Evolutionary conservation across 2,329 filamentous ascomycete genomes (phyloP).

Genomic region (Lizonia empirigonia): DNA sequence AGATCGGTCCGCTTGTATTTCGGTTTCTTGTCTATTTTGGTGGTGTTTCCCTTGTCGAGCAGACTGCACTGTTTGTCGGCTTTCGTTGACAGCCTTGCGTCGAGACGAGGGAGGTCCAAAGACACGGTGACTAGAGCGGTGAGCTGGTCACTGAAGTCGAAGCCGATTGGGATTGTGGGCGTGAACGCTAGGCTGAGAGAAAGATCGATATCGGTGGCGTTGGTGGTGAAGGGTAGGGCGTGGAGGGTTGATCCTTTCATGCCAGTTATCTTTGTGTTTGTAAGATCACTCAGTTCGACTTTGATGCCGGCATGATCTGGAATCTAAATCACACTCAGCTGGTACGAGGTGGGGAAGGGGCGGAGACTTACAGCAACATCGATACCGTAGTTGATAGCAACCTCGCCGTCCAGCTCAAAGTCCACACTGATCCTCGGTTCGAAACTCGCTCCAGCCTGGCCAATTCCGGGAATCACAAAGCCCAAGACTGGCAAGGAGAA

Average conservation of each 20-base stretch:
- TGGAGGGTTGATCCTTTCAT: slow-evolving; percentile 34
- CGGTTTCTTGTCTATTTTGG: not conserved
- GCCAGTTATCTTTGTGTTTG: slow-evolving; percentile 30
- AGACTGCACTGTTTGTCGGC: slow-evolving; percentile 28
- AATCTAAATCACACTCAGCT: slow-evolving; percentile 17
- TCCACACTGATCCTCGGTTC: slow-evolving; percentile 35
- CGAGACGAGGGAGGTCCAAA: slow-evolving; percentile 42
- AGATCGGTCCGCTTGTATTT: slow-evolving; percentile 1
- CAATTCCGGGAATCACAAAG: slow-evolving; percentile 45
- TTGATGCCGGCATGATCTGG: slow-evolving; percentile 39
- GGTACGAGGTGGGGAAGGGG: not conserved
- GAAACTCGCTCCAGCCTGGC: slow-evolving; percentile 45
- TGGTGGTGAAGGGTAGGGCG: slow-evolving; percentile 42
- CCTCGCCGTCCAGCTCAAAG: slow-evolving; percentile 33
- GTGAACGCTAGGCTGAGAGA: slow-evolving; percentile 38
- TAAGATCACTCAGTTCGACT: slow-evolving; percentile 31
- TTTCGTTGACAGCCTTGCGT: slow-evolving; percentile 34
- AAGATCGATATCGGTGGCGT: slow-evolving; percentile 35
- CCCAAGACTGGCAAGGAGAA: slow-evolving; percentile 37
- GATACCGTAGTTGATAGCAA: slow-evolving; percentile 47
- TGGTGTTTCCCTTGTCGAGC: not conserved
- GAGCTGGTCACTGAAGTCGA: slow-evolving; percentile 39
- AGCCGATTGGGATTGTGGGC: slow-evolving; percentile 45
- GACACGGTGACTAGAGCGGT: slow-evolving; percentile 36
- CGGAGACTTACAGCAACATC: slow-evolving; percentile 39